Evolutionary conservation across 208 protist species (phyloP), one percentile per base, ranked within the genome.

Genomic region (Leptomonas pyrrhocoris): DNA sequence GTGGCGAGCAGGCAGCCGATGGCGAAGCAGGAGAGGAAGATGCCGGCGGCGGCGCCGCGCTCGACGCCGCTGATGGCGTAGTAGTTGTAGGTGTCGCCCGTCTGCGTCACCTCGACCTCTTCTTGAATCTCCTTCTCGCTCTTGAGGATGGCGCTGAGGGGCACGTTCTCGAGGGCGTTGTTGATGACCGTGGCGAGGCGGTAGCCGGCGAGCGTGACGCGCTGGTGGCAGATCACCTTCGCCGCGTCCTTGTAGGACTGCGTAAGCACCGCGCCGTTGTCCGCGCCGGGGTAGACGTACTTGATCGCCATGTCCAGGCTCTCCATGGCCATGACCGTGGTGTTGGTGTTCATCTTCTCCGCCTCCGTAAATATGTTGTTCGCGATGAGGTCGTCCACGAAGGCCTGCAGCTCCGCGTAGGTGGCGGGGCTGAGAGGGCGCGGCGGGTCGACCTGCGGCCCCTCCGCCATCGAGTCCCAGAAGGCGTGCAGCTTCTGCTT

Each of bases 401-500:
- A 73, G 36, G 43, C 43, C 45, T 36, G 69, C 18, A 90, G 40
- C 19, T 62, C 59, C 42, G 27, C 48, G 72, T 88, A 84, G 31
- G 60, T 31, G 38, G 30, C 36, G 8, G n/a, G 28, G 23, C 42
- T 66, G 25, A 88, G 66, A 0, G 85, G 82, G 28, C 82, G 74
- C 19, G 23, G 38, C 19, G 63, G n/a, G 19, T 73, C 49, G 23
- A 7, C n/a, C 43, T 83, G 62, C 34, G 58, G 62, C 11, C 75
- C 77, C 48, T 79, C 57, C 55, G 79, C 80, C 55, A 90, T 85
- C 45, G 72, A 81, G 60, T 90, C 85, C 85, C 85, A 90, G 56
- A 90, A 54, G 15, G 72, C 66, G 59, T 90, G 85, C 45, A 90
- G 74, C 42, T 68, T 86, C 79, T 73, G 78, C 19, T 7, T 54